Evolutionary conservation across 2,329 filamentous ascomycete species (phyloP).

Genomic region (Fusarium caatingaense): DNA sequence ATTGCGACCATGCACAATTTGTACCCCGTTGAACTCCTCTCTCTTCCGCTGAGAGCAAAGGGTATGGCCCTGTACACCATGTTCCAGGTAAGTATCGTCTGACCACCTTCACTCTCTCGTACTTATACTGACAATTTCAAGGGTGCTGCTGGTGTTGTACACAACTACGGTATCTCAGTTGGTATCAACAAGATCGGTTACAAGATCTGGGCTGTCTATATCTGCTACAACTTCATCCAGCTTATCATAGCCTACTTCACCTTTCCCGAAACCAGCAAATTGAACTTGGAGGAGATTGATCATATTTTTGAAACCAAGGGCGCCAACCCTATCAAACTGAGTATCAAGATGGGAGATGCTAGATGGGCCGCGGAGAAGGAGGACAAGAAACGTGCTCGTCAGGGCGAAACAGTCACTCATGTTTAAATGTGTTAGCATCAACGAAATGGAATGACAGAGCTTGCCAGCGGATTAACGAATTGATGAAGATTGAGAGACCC

Average conservation of each 20-base stretch:
- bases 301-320: background rate
- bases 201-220: background rate
- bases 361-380: background rate
- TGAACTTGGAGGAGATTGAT: background rate
- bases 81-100: background rate
- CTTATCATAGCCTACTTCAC: background rate
- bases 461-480: background rate
- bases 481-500: background rate
- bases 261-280: background rate
- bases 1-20: background rate
- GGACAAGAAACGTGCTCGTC: background rate
- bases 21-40: background rate
- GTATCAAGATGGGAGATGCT: background rate
- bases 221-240: background rate
- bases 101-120: background rate
- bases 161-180: background rate
- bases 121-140: background rate
- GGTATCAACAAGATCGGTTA: background rate
- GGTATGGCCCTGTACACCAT: background rate
- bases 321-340: background rate
- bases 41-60: background rate
- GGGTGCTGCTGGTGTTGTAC: background rate
- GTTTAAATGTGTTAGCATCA: background rate
- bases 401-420: background rate
- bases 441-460: fast-evolving